Evolutionary conservation across 2,329 filamentous ascomycete species (phyloP), one percentile per base, ranked within the genome.

Genomic region (Apiospora saccharicola): DNA sequence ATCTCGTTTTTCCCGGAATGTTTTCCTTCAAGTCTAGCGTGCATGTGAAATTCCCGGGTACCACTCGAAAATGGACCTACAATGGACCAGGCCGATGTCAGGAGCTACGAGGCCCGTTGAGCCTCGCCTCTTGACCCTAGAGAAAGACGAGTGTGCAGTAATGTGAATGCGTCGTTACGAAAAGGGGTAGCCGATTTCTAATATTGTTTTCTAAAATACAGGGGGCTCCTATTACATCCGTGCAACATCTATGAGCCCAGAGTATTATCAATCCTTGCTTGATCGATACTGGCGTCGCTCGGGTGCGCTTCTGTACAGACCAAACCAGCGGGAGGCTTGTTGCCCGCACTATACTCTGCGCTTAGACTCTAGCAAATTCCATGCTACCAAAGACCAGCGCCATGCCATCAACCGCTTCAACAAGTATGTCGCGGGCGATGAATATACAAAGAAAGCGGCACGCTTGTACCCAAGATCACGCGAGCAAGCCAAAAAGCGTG

Each of bases 311-410:
- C 85, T 96, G 68, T 96, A 96, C 82, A 90, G 94, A 73, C 93
- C 94, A 19, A 92, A 96, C 81, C 91, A 94, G 77, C 88, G 88
- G 72, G 87, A 91, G 72, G 93, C 94, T 74, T 99, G 96, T 79
- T 99, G 96, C 81, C 95, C 95, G 64, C 95, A 98, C 79, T 98
- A 96, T 81, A 95, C 93, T 0, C 91, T 96, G 71, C 90, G 93
- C 67, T 85, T 95, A 26, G 92, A 94, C 77, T 90, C 90, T 34
- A 81, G 85, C 67, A 83, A 86, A 51, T 93, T 93, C 82, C 90
- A 89, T 75, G 86, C 93, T 7, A 88, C 89, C 41, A 90, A 89
- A 80, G 91, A 94, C 77, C 94, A 96, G 78, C 87, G 94, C 49
- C 92, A 95, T 79, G 87, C 92, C 1, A 81, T 94, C 76, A 94